These are phyloP conservation scores for Penicillium sp. DNA, from an alignment of 2,329 filamentous ascomycete genomes.

Conservation along the genomic window DNA sequence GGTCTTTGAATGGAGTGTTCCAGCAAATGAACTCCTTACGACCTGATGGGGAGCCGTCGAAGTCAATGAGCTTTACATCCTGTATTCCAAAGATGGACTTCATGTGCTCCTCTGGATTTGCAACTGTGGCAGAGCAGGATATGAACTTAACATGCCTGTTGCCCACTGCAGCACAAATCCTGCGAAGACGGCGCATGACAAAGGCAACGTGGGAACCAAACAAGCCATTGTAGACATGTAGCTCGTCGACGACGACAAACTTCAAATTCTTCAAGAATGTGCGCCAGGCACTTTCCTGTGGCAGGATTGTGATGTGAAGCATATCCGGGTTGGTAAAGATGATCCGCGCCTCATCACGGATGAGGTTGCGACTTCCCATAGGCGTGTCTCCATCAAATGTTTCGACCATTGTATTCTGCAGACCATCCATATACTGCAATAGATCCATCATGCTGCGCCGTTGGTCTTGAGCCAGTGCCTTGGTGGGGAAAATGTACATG, in stretches of 20 bases:
- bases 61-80: slow-evolving; percentile 74
- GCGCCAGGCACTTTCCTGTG: slow-evolving; percentile 85
- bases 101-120: slow-evolving; percentile 89
- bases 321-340: slow-evolving; percentile 99
- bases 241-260: slow-evolving; percentile 84
- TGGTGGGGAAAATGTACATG: slow-evolving; percentile 98
- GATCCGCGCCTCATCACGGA: slow-evolving; percentile 82
- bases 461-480: slow-evolving; percentile 93
- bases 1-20: slow-evolving; percentile 94
- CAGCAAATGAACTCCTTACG: slow-evolving; percentile 94
- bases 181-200: slow-evolving; percentile 82
- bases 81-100: slow-evolving; percentile 87
- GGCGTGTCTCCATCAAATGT: slow-evolving; percentile 95
- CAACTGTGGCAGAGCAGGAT: slow-evolving; percentile 92
- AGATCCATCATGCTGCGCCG: slow-evolving; percentile 81
- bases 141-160: slow-evolving; percentile 84
- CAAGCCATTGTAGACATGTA: slow-evolving; percentile 94
- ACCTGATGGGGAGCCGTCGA: slow-evolving; percentile 86
- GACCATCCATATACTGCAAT: slow-evolving; percentile 68
- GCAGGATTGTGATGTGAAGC: slow-evolving; percentile 89
- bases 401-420: slow-evolving; percentile 74
- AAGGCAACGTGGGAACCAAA: slow-evolving; percentile 92
- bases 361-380: slow-evolving; percentile 68
- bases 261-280: slow-evolving; percentile 81
- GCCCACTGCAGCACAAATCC: slow-evolving; percentile 84